These are phyloP conservation scores for Pseudogymnoascus sp. DNA, from an alignment of 2,329 filamentous ascomycete species.

Conservation along the genomic window DNA sequence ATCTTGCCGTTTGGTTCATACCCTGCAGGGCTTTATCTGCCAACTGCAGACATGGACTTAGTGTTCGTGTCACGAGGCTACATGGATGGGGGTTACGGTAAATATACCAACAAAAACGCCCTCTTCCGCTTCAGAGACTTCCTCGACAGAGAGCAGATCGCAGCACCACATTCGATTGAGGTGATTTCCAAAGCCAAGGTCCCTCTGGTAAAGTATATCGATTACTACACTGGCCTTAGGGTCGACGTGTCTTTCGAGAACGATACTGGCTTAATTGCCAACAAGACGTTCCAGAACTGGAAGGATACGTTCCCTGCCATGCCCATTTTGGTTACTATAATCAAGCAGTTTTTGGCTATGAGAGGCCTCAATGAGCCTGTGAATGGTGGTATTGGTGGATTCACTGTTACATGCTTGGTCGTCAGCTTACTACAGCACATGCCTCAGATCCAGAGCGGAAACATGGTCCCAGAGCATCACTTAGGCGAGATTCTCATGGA, in stretches of 20 bases:
- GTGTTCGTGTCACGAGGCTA: slow-evolving; percentile 64
- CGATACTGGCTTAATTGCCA: slow-evolving; percentile 67
- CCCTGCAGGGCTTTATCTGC: slow-evolving; percentile 68
- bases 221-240: slow-evolving; percentile 66
- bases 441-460: slow-evolving; percentile 58
- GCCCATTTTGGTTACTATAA: slow-evolving; percentile 73
- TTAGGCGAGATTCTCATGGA: slow-evolving; percentile 75
- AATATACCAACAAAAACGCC: slow-evolving; percentile 23
- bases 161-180: slow-evolving; percentile 50
- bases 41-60: slow-evolving; percentile 86
- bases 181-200: slow-evolving; percentile 72
- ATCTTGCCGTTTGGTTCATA: slow-evolving; percentile 86
- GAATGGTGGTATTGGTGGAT: slow-evolving; percentile 85
- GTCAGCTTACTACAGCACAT: slow-evolving; percentile 79
- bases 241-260: slow-evolving; percentile 97
- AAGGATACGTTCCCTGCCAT: slow-evolving; percentile 72
- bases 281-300: slow-evolving; percentile 75
- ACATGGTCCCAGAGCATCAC: slow-evolving; percentile 53
- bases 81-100: slow-evolving; percentile 42
- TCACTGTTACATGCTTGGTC: slow-evolving; percentile 87
- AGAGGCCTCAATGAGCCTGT: slow-evolving; percentile 85
- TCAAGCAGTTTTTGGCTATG: slow-evolving; percentile 92
- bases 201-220: slow-evolving; percentile 85
- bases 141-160: slow-evolving; percentile 48
- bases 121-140: slow-evolving; percentile 56